These are phyloP conservation scores for Botryococcus braunii DNA, from an alignment of 163 green algal species.

Conservation along the genomic window DNA sequence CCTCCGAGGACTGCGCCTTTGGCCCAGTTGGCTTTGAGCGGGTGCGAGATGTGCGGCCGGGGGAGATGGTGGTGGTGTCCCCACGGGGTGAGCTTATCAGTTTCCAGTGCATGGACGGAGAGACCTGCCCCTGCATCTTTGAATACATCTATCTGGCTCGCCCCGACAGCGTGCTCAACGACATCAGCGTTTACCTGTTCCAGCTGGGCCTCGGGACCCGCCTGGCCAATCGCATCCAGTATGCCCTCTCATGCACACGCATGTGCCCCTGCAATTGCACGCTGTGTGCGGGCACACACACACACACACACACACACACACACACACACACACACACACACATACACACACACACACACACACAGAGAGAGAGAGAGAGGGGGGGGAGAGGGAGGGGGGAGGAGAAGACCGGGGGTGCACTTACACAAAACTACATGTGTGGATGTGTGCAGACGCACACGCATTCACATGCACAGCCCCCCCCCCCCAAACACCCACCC, in stretches of 20 bases:
- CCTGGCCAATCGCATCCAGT: constrained; percentile 70
- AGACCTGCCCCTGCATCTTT: constrained; percentile 76
- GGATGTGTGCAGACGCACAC: too few species aligned
- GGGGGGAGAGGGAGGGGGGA: too few species aligned
- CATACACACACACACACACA: too few species aligned
- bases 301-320: too few species aligned
- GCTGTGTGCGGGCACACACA: too few species aligned
- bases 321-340: too few species aligned
- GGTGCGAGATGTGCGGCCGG: constrained; percentile 73
- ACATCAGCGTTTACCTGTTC: constrained; percentile 94
- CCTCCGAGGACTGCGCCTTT: constrained; percentile 92
- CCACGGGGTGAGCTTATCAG: constrained; percentile 54
- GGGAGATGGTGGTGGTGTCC: constrained; percentile 77
- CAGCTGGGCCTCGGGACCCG: constrained; percentile 77
- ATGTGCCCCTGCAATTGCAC: constrained; percentile 4
- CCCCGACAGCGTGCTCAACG: constrained; percentile 84
- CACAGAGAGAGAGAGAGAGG: too few species aligned
- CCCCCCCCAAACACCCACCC: too few species aligned
- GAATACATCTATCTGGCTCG: constrained; percentile 93
- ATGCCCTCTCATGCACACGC: constrained; percentile 1
- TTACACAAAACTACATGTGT: too few species aligned
- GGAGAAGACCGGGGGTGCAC: too few species aligned
- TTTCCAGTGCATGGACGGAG: constrained; percentile 36
- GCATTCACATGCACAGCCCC: too few species aligned
- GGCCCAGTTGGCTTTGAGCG: constrained; percentile 87